phyloP scores from a whole-genome alignment of 768 basidiomycete species.

The Amanita pallidorosea region DNA sequence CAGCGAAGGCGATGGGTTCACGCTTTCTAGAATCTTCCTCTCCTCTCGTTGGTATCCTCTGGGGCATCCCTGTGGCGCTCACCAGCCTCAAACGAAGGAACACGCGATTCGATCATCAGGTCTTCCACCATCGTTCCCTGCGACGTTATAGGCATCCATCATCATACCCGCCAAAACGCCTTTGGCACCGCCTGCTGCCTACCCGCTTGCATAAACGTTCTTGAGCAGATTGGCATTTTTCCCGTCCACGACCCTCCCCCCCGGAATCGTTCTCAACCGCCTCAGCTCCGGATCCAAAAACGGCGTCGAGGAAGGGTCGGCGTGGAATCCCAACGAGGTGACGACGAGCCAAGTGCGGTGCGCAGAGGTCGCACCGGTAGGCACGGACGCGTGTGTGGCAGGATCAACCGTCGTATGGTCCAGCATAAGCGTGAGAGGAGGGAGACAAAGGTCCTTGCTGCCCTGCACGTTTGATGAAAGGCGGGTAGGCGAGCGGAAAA shows the following conservation, averaged over 20 bases:
- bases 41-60: too few relatives aligned
- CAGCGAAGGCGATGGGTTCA: too few relatives aligned
- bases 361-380: slow-evolving; percentile 36
- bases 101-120: too few relatives aligned
- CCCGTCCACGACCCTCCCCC: slow-evolving; percentile 14
- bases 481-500: slow-evolving; percentile 62
- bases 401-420: slow-evolving; percentile 53
- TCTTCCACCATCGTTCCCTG: slow-evolving; percentile 49
- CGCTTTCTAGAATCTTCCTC: too few relatives aligned
- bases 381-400: slow-evolving; percentile 30
- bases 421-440: slow-evolving; percentile 35
- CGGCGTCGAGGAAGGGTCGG: slow-evolving; percentile 33
- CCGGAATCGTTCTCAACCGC: slow-evolving; percentile 49
- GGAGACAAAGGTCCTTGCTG: too few relatives aligned
- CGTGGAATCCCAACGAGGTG: slow-evolving; percentile 80
- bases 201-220: slow-evolving; percentile 79
- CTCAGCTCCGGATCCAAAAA: slow-evolving; percentile 50
- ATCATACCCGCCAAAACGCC: slow-evolving; percentile 91
- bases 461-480: slow-evolving; percentile 17
- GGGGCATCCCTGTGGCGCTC: too few relatives aligned
- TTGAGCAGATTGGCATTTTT: background rate
- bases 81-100: too few relatives aligned
- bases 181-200: slow-evolving; percentile 85
- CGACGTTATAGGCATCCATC: slow-evolving; percentile 80
- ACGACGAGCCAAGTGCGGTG: slow-evolving; percentile 64